Base-by-base conservation (phyloP, 495 filamentous ascomycete genomes). In the Aspergillus conjunctus region DNA sequence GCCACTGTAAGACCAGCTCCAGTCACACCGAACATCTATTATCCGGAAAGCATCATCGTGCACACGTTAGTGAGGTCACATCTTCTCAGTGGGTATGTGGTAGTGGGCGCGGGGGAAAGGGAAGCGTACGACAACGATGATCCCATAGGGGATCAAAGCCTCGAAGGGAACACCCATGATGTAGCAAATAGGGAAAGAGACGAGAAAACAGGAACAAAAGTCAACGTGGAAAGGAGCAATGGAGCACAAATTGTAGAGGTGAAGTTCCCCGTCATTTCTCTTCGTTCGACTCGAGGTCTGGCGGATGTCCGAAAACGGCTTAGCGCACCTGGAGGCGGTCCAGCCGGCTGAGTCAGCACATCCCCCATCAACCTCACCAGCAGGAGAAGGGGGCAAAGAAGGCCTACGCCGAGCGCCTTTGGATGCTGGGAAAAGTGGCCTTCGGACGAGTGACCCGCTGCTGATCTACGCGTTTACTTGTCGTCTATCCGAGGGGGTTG, bases 151-250 rank as follows among this genome's bases (percentile, higher is more conserved):
- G 72, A 98, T 77, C 67, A 98, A 79, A 60, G 92, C 87, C 83
- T 98, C 94, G 80, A 98, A 98, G 54, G 94, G 94, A 63, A 98
- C 86, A 73, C 89, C 91, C 94, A 98, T 98, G 51, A 68, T 83
- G 83, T 59, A 57, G 10, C 44, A 49, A 59, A 26, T 53, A 48
- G 39, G 43, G 45, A 21, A 39, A 15, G n/a, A 17, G 21, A 26
- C 26, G 39, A 32, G 20, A 21, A 31, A 62, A 57, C 43, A 48
- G 56, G 41, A 33, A 56, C 18, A 14, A 9, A 49, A 59, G 37
- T 48, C 10, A 6, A 17, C 21, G 17, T 18, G 10, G 60, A 60
- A 63, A 63, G 57, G 58, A 58, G 66, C 65, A 70, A 68, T 66
- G 63, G 66, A 70, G 55, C 34, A 54, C 52, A 52, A 32, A 44